A percentile compares a stretch with the other conserved stretches of the same genome.
Conservation (phyloP, 306 rosid genomes). For the Casuarina cunninghamiana region DNA sequence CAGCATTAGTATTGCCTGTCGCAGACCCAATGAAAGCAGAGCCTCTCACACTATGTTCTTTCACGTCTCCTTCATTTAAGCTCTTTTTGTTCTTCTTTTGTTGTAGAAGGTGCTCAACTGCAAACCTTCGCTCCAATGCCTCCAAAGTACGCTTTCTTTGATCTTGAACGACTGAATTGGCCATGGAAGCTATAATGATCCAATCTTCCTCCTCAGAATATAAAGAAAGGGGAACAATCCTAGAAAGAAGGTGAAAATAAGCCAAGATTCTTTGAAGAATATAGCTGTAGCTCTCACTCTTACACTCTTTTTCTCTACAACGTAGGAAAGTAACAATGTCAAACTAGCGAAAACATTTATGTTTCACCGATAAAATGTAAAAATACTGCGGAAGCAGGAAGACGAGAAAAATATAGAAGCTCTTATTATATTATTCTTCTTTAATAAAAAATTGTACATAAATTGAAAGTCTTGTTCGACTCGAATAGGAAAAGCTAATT, state of each 20-base stretch:
- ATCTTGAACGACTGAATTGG: constrained; percentile 35
- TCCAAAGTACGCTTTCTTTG: constrained; percentile 68
- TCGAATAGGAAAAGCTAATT: no score
- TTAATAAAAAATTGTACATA: no score
- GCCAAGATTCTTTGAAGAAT: not conserved
- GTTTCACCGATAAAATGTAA: not conserved
- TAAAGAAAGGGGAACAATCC: not conserved
- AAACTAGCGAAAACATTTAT: not conserved
- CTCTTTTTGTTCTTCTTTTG: constrained; percentile 44
- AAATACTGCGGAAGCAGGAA: no score
- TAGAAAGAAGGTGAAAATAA: not conserved
- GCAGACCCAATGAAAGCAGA: constrained; percentile 34
- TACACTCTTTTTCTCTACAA: no score
- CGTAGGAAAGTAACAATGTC: not conserved
- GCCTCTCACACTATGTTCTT: constrained; percentile 8
- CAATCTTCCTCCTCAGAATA: not conserved
- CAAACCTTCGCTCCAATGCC: constrained; percentile 77
- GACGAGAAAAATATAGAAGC: no score
- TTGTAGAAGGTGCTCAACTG: constrained; percentile 57
- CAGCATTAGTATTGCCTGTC: constrained; percentile 18
- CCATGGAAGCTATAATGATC: constrained; percentile 44
- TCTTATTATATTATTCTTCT: no score
- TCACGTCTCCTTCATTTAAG: constrained; percentile 23
- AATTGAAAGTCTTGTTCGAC: no score
- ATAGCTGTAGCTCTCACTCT: no score